Conservation (phyloP, 2,329 filamentous ascomycete genomes). For the Neurospora sp. region DNA sequence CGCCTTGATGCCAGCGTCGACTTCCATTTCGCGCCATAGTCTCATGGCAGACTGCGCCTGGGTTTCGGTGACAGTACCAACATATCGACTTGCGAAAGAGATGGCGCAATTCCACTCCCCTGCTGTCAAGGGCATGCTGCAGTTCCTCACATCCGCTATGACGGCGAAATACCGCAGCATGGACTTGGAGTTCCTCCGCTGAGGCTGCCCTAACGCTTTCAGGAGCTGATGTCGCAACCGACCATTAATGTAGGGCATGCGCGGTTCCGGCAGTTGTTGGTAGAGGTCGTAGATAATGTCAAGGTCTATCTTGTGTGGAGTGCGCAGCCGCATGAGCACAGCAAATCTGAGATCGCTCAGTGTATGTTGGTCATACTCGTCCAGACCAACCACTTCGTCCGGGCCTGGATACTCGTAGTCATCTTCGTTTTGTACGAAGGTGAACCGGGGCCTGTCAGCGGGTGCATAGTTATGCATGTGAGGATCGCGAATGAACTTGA, state of each 20-base stretch:
- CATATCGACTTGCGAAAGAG: constrained; percentile 66
- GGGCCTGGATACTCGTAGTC: constrained; percentile 38
- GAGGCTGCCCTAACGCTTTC: constrained; percentile 55
- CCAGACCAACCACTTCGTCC: constrained; percentile 30
- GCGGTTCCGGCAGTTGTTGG: constrained; percentile 38
- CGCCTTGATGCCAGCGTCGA: constrained; percentile 50
- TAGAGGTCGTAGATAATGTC: constrained; percentile 41
- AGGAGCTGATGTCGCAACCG: constrained; percentile 54
- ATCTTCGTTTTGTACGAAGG: constrained; percentile 39
- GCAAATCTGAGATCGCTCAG: constrained; percentile 26
- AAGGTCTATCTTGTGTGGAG: constrained; percentile 30
- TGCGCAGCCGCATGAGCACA: constrained; percentile 32
- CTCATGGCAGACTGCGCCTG: constrained; percentile 62
- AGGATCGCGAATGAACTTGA: constrained; percentile 42
- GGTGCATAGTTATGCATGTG: constrained; percentile 44
- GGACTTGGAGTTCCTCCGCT: constrained; percentile 43
- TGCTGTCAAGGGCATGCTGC: constrained; percentile 57
- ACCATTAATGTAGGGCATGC: constrained; percentile 40
- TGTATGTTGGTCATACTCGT: constrained; percentile 5
- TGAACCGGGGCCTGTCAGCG: constrained; percentile 37
- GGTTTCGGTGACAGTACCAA: constrained; percentile 44
- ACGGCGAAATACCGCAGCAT: constrained; percentile 80
- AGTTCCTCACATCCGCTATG: constrained; percentile 70
- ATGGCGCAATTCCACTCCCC: constrained; percentile 80
- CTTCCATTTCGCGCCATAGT: constrained; percentile 87